These are phyloP conservation scores for Hibiscus mutabilis DNA, from an alignment of 345 rosid species.

Conservation along the genomic window DNA sequence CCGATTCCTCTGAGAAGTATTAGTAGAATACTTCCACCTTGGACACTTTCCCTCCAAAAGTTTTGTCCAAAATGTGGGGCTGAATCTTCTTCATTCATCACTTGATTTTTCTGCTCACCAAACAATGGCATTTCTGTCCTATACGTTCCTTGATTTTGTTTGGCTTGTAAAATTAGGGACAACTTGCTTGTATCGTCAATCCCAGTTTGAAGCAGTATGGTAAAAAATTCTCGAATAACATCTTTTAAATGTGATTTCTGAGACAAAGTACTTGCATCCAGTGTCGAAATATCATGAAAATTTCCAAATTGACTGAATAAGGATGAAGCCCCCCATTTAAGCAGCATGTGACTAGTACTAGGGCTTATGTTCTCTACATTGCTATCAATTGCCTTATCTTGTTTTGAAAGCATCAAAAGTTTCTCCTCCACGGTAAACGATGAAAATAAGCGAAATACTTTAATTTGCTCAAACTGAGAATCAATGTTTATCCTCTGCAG, in stretches of 20 bases:
- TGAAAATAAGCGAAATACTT: slow-evolving; percentile 68
- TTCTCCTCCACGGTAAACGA: slow-evolving; percentile 74
- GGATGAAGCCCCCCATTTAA: slow-evolving; percentile 79
- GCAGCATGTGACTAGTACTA: slow-evolving; percentile 44
- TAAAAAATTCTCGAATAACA: slow-evolving; percentile 45
- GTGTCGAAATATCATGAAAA: slow-evolving; percentile 36
- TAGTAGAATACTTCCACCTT: slow-evolving; percentile 55
- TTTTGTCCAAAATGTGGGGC: slow-evolving; percentile 68
- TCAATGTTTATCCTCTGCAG: slow-evolving; percentile 69
- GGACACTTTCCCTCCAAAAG: slow-evolving; percentile 55
- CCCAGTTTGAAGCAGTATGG: slow-evolving; percentile 36
- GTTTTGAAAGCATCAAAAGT: slow-evolving; percentile 58
- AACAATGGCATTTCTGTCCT: slow-evolving; percentile 35
- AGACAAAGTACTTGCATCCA: slow-evolving; percentile 13
- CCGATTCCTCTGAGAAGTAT: slow-evolving; percentile 51
- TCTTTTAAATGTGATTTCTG: slow-evolving; percentile 33
- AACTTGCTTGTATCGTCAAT: slow-evolving; percentile 31
- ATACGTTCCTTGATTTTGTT: slow-evolving; percentile 46
- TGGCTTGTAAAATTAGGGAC: slow-evolving; percentile 49
- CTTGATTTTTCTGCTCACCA: slow-evolving; percentile 51
- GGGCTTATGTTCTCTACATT: slow-evolving; percentile 36
- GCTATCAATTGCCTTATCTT: slow-evolving; percentile 38
- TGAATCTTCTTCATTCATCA: slow-evolving; percentile 41
- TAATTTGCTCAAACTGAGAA: slow-evolving; percentile 48
- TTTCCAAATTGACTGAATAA: slow-evolving; percentile 56